Percentiles rank a stretch among this genome's conserved stretches.
phyloP scores from a whole-genome alignment of 345 rosid genomes.

The Rhodomyrtus tomentosa region DNA sequence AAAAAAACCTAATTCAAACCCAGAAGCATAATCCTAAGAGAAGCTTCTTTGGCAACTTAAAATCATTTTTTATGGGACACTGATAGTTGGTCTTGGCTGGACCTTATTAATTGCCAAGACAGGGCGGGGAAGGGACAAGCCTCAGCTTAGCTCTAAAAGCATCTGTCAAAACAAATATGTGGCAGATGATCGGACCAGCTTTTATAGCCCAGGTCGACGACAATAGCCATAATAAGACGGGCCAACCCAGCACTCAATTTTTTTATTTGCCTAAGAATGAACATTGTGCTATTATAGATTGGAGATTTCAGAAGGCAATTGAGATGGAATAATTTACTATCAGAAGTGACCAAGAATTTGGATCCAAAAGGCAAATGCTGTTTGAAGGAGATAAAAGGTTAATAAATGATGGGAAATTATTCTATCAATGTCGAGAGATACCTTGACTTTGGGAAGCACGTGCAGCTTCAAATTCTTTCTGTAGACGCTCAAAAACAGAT shows the following conservation, averaged over 20 bases:
- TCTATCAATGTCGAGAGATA: constrained; percentile 4
- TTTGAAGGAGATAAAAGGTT: not conserved
- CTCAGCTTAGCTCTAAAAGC: not conserved
- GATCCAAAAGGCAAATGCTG: not conserved
- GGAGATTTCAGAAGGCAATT: not conserved
- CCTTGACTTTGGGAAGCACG: constrained; percentile 76
- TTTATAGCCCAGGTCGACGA: not conserved
- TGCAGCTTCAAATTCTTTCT: constrained; percentile 82
- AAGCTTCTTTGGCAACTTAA: not conserved
- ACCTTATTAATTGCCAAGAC: not conserved
- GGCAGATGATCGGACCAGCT: not conserved
- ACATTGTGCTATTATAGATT: not conserved
- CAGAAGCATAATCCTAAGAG: not conserved
- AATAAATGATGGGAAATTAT: not conserved
- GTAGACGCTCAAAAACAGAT: constrained; percentile 70
- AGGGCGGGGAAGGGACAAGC: not conserved
- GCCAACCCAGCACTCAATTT: not conserved
- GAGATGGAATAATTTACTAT: not conserved
- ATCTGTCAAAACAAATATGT: not conserved
- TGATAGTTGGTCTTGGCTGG: not conserved
- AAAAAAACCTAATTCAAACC: not conserved
- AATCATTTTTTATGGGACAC: not conserved
- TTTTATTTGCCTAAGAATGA: not conserved
- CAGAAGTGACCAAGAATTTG: not conserved
- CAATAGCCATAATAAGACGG: not conserved